Evolutionary conservation across 1,284 basidiomycete genomes (phyloP), one percentile per base, ranked within the genome.

Genomic region (Ganoderma lingzhi): DNA sequence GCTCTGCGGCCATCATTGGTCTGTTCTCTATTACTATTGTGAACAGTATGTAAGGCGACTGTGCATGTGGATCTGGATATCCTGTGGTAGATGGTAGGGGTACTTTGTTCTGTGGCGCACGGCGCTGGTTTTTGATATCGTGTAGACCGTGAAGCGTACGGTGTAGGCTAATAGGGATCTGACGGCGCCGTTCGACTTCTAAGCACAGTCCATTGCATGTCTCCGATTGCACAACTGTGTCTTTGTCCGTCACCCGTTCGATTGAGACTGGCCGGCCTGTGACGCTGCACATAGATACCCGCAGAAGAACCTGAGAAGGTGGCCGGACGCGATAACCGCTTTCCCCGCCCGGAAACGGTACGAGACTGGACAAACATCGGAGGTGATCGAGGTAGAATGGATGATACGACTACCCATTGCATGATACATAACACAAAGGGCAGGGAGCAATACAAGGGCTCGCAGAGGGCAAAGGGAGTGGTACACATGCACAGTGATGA

Each of bases 1-100:
- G 79, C n/a, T 76, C 83, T n/a, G 86, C 83, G 10, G 75, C 76
- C 2, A 12, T 87, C n/a, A 77, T 91, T 12, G 87, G 86, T 6
- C 68, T 80, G 19, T 82, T 83, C 63, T 80, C 82, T 8, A 73
- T 91, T 35, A 72, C 83, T 30, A 76, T 91, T 45, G 74, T 91
- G 76, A 85, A 83, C 45, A 88, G 83, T 68, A 82, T 90, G 81
- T 87, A 67, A 73, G 15, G 28, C 14, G 39, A 2, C 23, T 39
- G 30, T 17, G 32, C 23, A 35, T 17, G 56, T 44, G 45, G 65
- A 61, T 32, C 12, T 28, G 48, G 23, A 28, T 28, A 14, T 28
- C 48, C 23, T 53, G 10, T 10, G 48, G 23, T 53, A 53, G 48
- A 28, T 53, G 48, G 48, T 12, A 14, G 48, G 12, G 48, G 48